Percentiles rank a stretch among this genome's conserved stretches.
Evolutionary conservation across 768 basidiomycete genomes (phyloP).

Genomic region (Termitomyces sp.): DNA sequence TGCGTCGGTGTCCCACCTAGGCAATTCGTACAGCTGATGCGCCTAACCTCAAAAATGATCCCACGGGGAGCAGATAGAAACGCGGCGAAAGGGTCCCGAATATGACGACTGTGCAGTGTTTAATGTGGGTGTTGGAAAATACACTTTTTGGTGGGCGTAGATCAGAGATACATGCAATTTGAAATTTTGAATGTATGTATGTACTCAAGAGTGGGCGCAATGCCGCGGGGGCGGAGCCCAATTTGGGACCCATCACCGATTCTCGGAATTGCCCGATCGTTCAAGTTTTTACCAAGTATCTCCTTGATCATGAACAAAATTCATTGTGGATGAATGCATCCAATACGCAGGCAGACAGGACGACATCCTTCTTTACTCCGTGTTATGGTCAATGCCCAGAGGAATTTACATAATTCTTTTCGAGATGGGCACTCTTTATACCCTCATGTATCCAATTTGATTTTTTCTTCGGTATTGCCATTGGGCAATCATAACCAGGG

Average conservation of each 20-base stretch:
- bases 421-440: background rate
- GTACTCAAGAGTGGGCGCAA: background rate
- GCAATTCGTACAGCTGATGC: slow-evolving; percentile 1
- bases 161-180: no score
- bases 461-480: background rate
- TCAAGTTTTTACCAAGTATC: no score
- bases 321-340: no score
- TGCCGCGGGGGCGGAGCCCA: background rate
- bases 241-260: background rate
- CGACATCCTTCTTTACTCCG: background rate
- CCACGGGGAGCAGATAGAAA: background rate
- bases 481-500: slow-evolving; percentile 30
- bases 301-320: no score
- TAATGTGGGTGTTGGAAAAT: background rate
- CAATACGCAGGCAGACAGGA: no score
- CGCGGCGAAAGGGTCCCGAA: background rate
- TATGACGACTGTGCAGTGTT: background rate
- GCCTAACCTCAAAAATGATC: background rate
- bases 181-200: no score
- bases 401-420: background rate
- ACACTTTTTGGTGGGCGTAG: background rate
- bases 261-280: background rate
- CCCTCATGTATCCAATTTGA: background rate
- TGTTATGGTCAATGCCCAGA: background rate
- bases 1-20: slow-evolving; percentile 6